A percentile compares a stretch with the other conserved stretches of the same genome.
Conservation (phyloP, 257 asterid species). For the Vinca minor region DNA sequence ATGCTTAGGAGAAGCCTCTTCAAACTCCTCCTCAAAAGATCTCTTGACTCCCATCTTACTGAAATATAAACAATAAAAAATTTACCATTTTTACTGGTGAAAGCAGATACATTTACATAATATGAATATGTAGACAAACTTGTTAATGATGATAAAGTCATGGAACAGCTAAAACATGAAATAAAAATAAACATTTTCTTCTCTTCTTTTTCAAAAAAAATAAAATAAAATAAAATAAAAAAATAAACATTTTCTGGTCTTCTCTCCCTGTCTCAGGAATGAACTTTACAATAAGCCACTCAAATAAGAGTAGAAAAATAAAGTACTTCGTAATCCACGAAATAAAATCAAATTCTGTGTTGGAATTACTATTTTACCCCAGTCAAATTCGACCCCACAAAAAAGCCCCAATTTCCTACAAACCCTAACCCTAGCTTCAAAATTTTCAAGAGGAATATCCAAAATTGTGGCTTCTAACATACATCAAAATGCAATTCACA, state of each 20-base stretch:
- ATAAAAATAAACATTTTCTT: not conserved
- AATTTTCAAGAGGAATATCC: not conserved
- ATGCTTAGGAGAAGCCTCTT: conserved; percentile 54
- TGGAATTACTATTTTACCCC: conserved; percentile 5
- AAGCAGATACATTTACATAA: not conserved
- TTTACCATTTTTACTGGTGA: not conserved
- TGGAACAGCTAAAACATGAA: not conserved
- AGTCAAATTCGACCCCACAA: conserved; percentile 1
- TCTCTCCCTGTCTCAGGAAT: not conserved
- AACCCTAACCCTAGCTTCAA: conserved; percentile 47
- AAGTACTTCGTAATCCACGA: not conserved
- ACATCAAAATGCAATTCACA: conserved; percentile 24
- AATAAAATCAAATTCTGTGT: not conserved
- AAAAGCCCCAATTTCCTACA: conserved; percentile 1
- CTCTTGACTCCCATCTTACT: conserved; percentile 60
- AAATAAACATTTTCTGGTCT: not conserved
- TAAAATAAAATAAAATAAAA: no score
- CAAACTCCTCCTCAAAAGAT: conserved; percentile 39
- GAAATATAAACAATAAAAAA: not conserved
- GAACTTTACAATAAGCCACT: not conserved
- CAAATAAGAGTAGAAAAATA: not conserved
- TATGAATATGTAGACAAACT: not conserved
- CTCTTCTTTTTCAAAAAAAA: not conserved
- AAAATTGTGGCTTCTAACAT: not conserved
- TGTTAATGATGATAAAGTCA: not conserved